Base-by-base conservation (phyloP, 306 rosid genomes). In the Fragaria ananassa region DNA sequence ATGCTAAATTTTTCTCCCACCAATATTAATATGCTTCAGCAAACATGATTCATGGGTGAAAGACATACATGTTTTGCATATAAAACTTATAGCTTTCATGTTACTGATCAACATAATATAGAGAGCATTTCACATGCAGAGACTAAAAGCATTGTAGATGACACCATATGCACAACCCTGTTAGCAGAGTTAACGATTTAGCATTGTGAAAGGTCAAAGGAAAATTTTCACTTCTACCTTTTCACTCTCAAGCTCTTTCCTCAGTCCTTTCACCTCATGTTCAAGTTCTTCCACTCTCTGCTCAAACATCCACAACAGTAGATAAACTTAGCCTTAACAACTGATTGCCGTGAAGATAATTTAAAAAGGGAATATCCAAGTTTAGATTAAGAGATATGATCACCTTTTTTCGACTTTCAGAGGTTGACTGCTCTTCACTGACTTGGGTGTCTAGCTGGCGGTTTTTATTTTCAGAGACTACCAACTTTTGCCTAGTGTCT, bases 221-320 rank as follows among this genome's bases (percentile, higher is more conserved):
- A 81, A 71, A 56, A 47, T 46, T 75, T 79, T 57, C 51, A 62
- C 84, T 78, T 83, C 91, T 91, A 94, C 98, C 98, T 92, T 94
- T 86, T 90, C 98, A 60, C 79, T 86, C 87, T 91, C 97, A 57
- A 94, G 96, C 85, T 91, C 95, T 77, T 89, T 86, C 84, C 82
- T 78, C 70, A 89, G 80, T 80, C 83, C 78, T 86, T 72, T 84
- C 21, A 85, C 68, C 77, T 88, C 96, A 73, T 82, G 85, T 72
- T 92, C 95, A 83, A 89, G 97, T 77, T 87, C 88, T 81, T 94
- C 91, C 70, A 89, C 75, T 77, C 84, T 90, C 98, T 94, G 96
- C 65, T 72, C 89, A 86, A 85, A 71, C 50, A 74, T 37, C 51
- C 78, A 75, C 41, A 83, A 45, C 4, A 61, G 25, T 64, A 71